Evolutionary conservation across 108 stramenopile species (phyloP), one percentile per base, ranked within the genome.

Genomic region (Skeletonema grethae): DNA sequence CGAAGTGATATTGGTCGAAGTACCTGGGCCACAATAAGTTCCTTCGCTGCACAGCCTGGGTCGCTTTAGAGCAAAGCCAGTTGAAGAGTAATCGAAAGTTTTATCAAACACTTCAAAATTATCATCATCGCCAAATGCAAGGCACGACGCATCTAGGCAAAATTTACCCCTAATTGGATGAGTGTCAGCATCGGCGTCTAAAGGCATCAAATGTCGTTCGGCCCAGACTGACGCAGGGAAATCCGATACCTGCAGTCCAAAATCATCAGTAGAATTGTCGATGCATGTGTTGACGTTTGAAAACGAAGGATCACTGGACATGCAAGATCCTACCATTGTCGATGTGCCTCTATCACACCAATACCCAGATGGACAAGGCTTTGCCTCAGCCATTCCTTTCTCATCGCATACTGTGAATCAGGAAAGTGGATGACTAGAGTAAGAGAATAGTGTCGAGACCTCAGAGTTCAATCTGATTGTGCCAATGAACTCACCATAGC

Each of bases 41-140:
- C 95, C 95, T 24, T 76, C 22, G 3, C 82, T 89, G 63, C 95
- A 96, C 10, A 83, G 65, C 16, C 62, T 65, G 7, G 95, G 95
- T 57, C 68, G 56, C 75, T 87, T 45, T 86, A 88, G n/a, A 15
- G 36, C 55, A 57, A 73, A 66, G 12, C 77, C 67, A 29, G 72
- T 74, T 3, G 84, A 63, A 15, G 70, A 65, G 80, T 95, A 94
- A 68, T 89, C 87, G 62, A 92, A 95, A 2, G 71, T 84, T 7
- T 67, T 71, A 48, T 87, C 87, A 18, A 79, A 57, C 7, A 84
- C 88, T 45, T 72, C 61, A 63, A 92, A 61, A 65, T 85, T 73
- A 24, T 88, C 70, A 16, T 59, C 69, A 67, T 95, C 91, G 15
- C 79, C 85, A 15, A 88, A 73, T 32, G 61, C 73, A 18, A 92